Conservation (phyloP, 2,329 filamentous ascomycete genomes). For the Botrytis deweyae region DNA sequence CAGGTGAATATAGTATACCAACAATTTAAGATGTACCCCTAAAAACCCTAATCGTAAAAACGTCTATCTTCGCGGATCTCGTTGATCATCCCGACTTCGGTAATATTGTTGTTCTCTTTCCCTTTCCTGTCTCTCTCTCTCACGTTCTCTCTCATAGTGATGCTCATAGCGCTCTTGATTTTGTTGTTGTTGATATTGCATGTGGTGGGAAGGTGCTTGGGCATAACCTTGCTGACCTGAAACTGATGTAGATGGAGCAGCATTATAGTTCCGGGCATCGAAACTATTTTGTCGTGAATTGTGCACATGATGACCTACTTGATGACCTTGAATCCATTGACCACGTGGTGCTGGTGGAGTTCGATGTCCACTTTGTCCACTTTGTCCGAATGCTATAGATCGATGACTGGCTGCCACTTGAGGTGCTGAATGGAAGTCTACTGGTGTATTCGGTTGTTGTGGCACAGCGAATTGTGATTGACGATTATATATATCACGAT, state of each 20-base stretch:
- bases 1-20: neutral
- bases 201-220: slow-evolving; percentile 29
- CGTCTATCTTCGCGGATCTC: neutral
- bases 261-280: slow-evolving; percentile 32
- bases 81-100: slow-evolving; percentile 3
- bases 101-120: slow-evolving; percentile 15
- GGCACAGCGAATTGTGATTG: slow-evolving; percentile 36
- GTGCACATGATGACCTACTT: slow-evolving; percentile 34
- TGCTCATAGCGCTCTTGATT: slow-evolving; percentile 20
- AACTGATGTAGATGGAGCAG: slow-evolving; percentile 30
- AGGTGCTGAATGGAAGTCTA: slow-evolving; percentile 34
- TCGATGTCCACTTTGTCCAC: slow-evolving; percentile 31
- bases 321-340: slow-evolving; percentile 30
- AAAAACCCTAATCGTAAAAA: neutral
- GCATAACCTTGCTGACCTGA: slow-evolving; percentile 31
- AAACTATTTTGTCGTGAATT: slow-evolving; percentile 37
- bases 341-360: slow-evolving; percentile 35
- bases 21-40: neutral
- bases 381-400: slow-evolving; percentile 36
- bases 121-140: slow-evolving; percentile 17
- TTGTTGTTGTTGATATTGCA: slow-evolving; percentile 30
- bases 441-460: slow-evolving; percentile 32
- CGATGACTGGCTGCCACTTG: slow-evolving; percentile 34
- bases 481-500: slow-evolving; percentile 39
- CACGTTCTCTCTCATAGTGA: slow-evolving; percentile 10